Conservation (phyloP, 208 protist genomes). For the Acanthamoeba royreba region DNA sequence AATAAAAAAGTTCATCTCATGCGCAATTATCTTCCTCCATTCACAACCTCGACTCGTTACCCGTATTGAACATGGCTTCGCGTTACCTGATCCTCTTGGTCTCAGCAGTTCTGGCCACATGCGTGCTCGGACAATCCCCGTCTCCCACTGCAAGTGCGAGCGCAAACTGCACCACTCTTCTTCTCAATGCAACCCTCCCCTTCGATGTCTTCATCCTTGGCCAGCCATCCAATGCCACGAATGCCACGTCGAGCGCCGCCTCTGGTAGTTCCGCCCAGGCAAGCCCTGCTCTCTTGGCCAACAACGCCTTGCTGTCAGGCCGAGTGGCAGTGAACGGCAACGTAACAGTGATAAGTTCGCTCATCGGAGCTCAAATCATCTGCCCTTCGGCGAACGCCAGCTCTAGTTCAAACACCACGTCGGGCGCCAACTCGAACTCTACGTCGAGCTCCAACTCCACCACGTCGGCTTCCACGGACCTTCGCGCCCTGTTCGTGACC, state of each 20-base stretch:
- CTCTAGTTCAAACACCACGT: not conserved
- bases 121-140: not conserved
- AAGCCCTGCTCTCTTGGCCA: not conserved
- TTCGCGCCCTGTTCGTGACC: not conserved
- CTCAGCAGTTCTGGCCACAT: too few relatives aligned
- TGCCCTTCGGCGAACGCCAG: not conserved
- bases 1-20: too few relatives aligned
- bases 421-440: not conserved
- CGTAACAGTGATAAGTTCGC: not conserved
- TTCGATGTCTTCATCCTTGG: not conserved
- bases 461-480: too few relatives aligned
- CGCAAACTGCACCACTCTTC: not conserved
- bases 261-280: not conserved
- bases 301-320: not conserved
- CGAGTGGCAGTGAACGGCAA: not conserved
- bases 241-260: not conserved
- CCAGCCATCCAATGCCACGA: not conserved
- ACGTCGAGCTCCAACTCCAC: not conserved
- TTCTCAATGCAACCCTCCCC: not conserved
- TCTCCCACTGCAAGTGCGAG: not conserved
- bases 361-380: not conserved
- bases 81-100: too few relatives aligned
- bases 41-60: too few relatives aligned
- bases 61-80: too few relatives aligned
- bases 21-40: too few relatives aligned